phyloP scores from a whole-genome alignment of 2,329 filamentous ascomycete species.

The Epichloe elymi region DNA sequence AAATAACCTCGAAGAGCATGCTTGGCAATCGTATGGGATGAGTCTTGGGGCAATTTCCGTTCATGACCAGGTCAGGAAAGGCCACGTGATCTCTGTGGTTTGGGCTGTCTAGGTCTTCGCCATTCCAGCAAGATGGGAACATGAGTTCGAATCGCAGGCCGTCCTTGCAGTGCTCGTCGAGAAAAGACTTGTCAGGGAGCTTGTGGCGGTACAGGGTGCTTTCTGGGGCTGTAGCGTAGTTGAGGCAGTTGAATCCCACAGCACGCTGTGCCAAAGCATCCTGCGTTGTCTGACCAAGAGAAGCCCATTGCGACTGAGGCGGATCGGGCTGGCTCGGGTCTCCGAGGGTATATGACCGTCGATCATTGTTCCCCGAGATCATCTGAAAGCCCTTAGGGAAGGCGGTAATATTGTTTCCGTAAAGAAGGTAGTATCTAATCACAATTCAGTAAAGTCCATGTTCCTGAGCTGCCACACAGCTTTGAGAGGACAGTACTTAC shows the following conservation, averaged over 20 bases:
- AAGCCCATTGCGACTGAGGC: slow-evolving; percentile 56
- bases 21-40: slow-evolving; percentile 57
- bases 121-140: slow-evolving; percentile 84
- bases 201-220: slow-evolving; percentile 68
- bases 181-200: slow-evolving; percentile 63
- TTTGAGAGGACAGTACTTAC: slow-evolving; percentile 36
- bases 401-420: slow-evolving; percentile 49
- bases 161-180: slow-evolving; percentile 71
- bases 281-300: slow-evolving; percentile 51
- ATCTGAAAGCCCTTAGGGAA: slow-evolving; percentile 72
- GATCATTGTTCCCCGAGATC: slow-evolving; percentile 59
- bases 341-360: slow-evolving; percentile 56
- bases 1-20: slow-evolving; percentile 80
- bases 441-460: not conserved
- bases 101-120: slow-evolving; percentile 40
- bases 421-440: slow-evolving; percentile 70
- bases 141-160: slow-evolving; percentile 73
- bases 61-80: slow-evolving; percentile 65
- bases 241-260: slow-evolving; percentile 87
- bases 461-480: not conserved
- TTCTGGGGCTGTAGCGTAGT: slow-evolving; percentile 58
- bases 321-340: slow-evolving; percentile 52
- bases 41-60: slow-evolving; percentile 58
- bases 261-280: slow-evolving; percentile 62
- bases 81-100: slow-evolving; percentile 57